Conservation (phyloP, 257 asterid species). For the Eustoma russellianum region DNA sequence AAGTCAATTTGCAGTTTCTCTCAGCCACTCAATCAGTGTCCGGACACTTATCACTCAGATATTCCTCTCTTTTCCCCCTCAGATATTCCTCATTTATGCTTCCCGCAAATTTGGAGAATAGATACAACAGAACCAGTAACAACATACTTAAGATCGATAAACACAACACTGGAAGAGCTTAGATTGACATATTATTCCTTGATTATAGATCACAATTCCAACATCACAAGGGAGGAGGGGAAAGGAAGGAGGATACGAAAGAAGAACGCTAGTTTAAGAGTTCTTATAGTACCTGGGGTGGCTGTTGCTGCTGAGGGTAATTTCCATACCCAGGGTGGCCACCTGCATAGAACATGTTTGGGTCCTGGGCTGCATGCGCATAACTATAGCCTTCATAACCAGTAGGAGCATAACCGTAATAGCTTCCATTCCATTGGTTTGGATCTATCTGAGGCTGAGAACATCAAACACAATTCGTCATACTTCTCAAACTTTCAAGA, state of each 20-base stretch:
- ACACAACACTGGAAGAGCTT: too few species aligned
- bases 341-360: conserved; percentile 31
- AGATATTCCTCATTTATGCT: too few species aligned
- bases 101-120: too few species aligned
- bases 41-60: too few species aligned
- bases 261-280: too few species aligned
- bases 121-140: too few species aligned
- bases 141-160: too few species aligned
- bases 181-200: too few species aligned
- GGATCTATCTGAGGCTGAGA: conserved; percentile 32
- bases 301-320: conserved; percentile 29
- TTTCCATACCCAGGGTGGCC: conserved; percentile 36
- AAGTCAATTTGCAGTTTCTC: not conserved
- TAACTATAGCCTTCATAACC: conserved; percentile 45
- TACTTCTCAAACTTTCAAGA: not conserved
- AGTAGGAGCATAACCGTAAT: conserved; percentile 31
- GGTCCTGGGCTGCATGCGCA: conserved; percentile 35
- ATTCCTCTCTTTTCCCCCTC: too few species aligned
- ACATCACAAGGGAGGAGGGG: too few species aligned
- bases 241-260: too few species aligned
- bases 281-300: conserved; percentile 21
- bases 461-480: not conserved
- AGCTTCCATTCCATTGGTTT: conserved; percentile 24
- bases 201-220: too few species aligned
- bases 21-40: not conserved